Percentiles rank a stretch among this genome's conserved stretches.
phyloP scores from a whole-genome alignment of 2,329 filamentous ascomycete species.

The Exophiala sp. region DNA sequence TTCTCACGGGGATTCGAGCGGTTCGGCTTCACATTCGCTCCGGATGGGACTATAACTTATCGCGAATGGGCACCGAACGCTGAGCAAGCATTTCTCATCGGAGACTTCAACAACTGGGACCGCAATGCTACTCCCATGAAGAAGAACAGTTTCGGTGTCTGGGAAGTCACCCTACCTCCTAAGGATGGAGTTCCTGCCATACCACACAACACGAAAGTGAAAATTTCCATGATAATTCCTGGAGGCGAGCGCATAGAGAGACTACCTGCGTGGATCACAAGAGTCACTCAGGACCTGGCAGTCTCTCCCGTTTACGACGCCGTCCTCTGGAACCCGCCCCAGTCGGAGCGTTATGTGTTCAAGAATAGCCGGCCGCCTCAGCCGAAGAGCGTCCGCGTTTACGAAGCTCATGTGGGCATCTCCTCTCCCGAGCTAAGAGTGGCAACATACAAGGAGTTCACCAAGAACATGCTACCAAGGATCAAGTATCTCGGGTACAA shows the following conservation, averaged over 20 bases:
- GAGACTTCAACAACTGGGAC: slow-evolving; percentile 95
- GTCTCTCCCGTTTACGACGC: slow-evolving; percentile 92
- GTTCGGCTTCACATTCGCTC: slow-evolving; percentile 76
- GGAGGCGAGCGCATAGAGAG: slow-evolving; percentile 77
- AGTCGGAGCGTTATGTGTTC: slow-evolving; percentile 70
- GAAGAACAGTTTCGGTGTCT: slow-evolving; percentile 78
- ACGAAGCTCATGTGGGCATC: slow-evolving; percentile 98
- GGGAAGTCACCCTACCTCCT: slow-evolving; percentile 71
- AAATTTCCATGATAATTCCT: slow-evolving; percentile 81
- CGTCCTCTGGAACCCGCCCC: slow-evolving; percentile 91
- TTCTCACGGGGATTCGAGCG: slow-evolving; percentile 83
- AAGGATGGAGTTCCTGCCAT: slow-evolving; percentile 71
- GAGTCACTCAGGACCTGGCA: slow-evolving; percentile 85
- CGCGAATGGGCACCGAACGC: slow-evolving; percentile 96
- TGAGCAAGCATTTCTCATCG: slow-evolving; percentile 73
- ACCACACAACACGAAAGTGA: slow-evolving; percentile 89
- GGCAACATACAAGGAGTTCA: slow-evolving; percentile 96
- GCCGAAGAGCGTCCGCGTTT: slow-evolving; percentile 80
- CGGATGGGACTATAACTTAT: slow-evolving; percentile 80
- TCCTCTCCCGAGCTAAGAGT: slow-evolving; percentile 85
- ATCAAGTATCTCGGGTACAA: slow-evolving; percentile 93
- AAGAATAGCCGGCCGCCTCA: slow-evolving; percentile 77
- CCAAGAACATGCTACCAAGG: slow-evolving; percentile 79
- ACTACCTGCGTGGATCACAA: slow-evolving; percentile 92
- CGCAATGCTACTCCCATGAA: slow-evolving; percentile 77